Base-by-base conservation (phyloP, 306 rosid species). In the Crataegus laevigata region DNA sequence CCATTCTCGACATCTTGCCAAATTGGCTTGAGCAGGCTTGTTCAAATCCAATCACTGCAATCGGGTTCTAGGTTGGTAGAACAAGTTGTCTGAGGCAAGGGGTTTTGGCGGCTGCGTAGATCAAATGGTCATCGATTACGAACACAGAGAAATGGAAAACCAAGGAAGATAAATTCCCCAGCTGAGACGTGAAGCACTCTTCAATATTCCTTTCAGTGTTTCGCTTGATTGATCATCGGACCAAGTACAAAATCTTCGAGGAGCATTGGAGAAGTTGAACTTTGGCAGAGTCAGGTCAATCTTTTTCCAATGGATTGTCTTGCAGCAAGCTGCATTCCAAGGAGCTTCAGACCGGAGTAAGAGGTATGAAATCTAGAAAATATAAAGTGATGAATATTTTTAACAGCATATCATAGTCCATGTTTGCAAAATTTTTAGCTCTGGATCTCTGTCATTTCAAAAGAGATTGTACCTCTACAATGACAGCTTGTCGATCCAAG, bases 31-130 rank as follows among this genome's bases (percentile, higher is more conserved):
- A 34, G 38, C 38, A 34, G 38, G 38, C 38, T 2, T 34, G 38
- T 1, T 59, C 5, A 0, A 74, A 3, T 43, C 63, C 86, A 6
- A 0, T 2, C 10, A 24, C 28, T 43, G 83, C 7, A 6, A 78
- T 1, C 0, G 3, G 3, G 11, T 65, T 72, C 21, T 60, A 22
- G 0, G 7, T 0, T 18, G 87, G 81, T 26, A 85, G 78, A 62
- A 81, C 80, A 19, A 83, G 63, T 68, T 58, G 69, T 60, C 77
- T 82, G 29, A 87, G 79, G 8, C 65, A n/a, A 2, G 45, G 81
- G 4, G 69, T 84, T 77, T 86, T 79, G 50, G 32, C 4, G 25
- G 78, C 68, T 15, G 50, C 24, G 26, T 5, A 17, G 1, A 66
- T 4, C 8, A 73, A 34, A 38, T 73, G 66, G 17, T 43, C 25